Base-by-base conservation (phyloP, 164 flowering plant genomes). In the Taxillus chinensis region DNA sequence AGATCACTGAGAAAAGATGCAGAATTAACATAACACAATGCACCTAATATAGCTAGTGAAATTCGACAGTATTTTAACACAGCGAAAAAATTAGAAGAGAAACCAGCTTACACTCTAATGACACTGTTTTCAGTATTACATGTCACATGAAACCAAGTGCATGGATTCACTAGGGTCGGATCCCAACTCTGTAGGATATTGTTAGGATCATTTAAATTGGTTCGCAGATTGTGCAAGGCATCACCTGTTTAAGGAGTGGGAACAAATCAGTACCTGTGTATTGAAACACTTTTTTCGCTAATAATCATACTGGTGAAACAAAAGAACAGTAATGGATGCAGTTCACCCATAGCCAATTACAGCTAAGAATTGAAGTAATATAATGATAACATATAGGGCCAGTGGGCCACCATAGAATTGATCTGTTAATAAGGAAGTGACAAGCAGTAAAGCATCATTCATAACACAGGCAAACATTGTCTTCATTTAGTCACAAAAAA, bases 121-220 rank as follows among this genome's bases (percentile, higher is more conserved):
- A 89, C 98, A 76, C 95, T 89, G 67, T 89, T 89, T 52, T 92
- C 98, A 61, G 76, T 84, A 80, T 87, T 89, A 74, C 98, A 89
- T 49, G 95, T 89, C 46, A 92, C 95, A 76, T 92, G 98, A 71
- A 87, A 87, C 98, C 98, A 89, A 42, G 96, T 89, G 71, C 98
- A 92, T 4, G 98, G 98, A 59, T 87, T 92, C 53, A 89, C 96
- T 52, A 92, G 88, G 5, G 95, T 89, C 41, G 96, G 95, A 76
- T 92, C 96, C 98, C 98, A 92, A 74, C 95, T 89, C 71, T 92
- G 95, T 39, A 92, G 73, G 45, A 89, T 92, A 78, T 84, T 86
- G 68, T 82, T 87, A 40, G 98, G 98, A 77, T 92, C 96, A n/a
- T 61, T 14, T 60, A 92, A 77, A 73, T 78, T 92, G 62, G 70